These are phyloP conservation scores for Danielozyma ontarioensis DNA, from an alignment of 805 yeast species.

Conservation along the genomic window DNA sequence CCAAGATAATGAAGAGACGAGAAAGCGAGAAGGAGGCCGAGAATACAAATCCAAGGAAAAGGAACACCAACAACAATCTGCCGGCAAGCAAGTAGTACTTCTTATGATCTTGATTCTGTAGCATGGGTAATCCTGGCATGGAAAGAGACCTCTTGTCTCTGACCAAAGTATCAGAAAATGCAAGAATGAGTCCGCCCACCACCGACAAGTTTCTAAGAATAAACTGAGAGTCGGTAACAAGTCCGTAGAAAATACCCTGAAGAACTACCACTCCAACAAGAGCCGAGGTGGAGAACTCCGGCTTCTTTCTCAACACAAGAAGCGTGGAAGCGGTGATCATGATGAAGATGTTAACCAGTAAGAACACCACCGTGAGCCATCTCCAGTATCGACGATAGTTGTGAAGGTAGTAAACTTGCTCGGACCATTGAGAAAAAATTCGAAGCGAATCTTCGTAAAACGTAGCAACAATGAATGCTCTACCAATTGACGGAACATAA, in stretches of 20 bases:
- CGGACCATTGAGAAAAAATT: conserved; percentile 82
- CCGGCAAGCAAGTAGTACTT: conserved; percentile 87
- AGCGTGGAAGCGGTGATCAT: conserved; percentile 73
- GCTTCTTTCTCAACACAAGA: conserved; percentile 63
- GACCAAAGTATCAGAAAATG: conserved; percentile 79
- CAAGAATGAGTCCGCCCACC: conserved; percentile 86
- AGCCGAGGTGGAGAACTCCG: conserved; percentile 65
- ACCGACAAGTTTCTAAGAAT: conserved; percentile 84
- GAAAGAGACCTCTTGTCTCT: conserved; percentile 62
- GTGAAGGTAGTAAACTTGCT: conserved; percentile 81
- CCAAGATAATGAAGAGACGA: conserved; percentile 56
- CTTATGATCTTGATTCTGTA: conserved; percentile 58
- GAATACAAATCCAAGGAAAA: conserved; percentile 81
- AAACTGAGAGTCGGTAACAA: conserved; percentile 74
- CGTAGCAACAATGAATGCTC: conserved; percentile 88
- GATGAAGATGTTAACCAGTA: conserved; percentile 54
- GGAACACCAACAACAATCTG: conserved; percentile 73
- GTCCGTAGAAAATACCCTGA: conserved; percentile 87
- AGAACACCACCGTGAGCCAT: conserved; percentile 69
- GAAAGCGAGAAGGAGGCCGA: conserved; percentile 68
- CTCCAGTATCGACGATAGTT: conserved; percentile 75
- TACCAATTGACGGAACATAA: conserved; percentile 80
- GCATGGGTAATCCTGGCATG: conserved; percentile 73
- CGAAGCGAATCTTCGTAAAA: conserved; percentile 86
- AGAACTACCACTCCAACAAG: conserved; percentile 65